Base-by-base conservation (phyloP, 1,139 yeast genomes). In the Arxiozyma heterogenica region DNA sequence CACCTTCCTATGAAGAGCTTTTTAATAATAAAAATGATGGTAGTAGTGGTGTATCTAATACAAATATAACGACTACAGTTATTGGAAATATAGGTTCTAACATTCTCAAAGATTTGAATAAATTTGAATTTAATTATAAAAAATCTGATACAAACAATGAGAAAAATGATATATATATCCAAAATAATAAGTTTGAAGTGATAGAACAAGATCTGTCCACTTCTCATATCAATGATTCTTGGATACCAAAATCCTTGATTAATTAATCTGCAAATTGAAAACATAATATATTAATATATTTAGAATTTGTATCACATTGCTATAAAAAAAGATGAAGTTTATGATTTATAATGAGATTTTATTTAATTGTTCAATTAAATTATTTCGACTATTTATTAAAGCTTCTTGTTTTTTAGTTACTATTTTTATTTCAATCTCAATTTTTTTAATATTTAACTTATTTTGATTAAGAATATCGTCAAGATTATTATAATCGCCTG, bases 401-500 rank as follows among this genome's bases (percentile, higher is more conserved):
- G 43, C 46, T 11, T 43, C 39, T 30, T 27, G 38, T 44, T 47
- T 43, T 27, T 25, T 41, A 12, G 23, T 18, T 22, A 52, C 18
- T 18, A 46, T 43, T n/a, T 50, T 45, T n/a, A 54, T 39, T 52
- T 51, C 50, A n/a, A 54, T 41, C 21, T 30, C 48, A 17, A 47
- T 53, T 44, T 47, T 52, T 27, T 23, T 52, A 18, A 25, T 18
- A 22, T 47, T 48, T 25, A 54, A 30, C 9, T 48, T 41, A 22
- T 49, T 39, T 25, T 47, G 46, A 15, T 46, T 15, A 5, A 53
- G 34, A n/a, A 30, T 47, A 21, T 48, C 53, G 4, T 34, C n/a
- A 2, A 50, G 21, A 30, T 22, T 25, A n/a, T 41, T 47, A 30
- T 50, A 43, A n/a, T 47, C 30, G 5, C 27, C 52, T 11, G n/a